These are phyloP conservation scores for Rhizopus delemar DNA, from an alignment of 371 early-diverging fungal species.

Conservation along the genomic window DNA sequence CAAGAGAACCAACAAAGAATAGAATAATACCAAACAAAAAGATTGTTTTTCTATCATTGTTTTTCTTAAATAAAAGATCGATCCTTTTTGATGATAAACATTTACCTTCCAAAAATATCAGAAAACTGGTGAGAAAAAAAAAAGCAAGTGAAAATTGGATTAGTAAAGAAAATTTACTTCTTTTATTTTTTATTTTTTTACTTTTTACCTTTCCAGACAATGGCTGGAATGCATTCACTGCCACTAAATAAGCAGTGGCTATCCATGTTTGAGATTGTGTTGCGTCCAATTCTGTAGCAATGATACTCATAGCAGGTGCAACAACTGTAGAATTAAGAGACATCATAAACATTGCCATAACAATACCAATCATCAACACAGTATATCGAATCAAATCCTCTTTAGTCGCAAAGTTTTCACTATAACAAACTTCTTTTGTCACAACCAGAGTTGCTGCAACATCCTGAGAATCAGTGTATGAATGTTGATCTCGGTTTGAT, in stretches of 20 bases:
- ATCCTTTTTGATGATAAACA: neutral
- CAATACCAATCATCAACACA: constrained; percentile 26
- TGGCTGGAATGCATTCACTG: constrained; percentile 57
- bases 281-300: constrained; percentile 58
- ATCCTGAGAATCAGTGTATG: neutral
- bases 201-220: constrained; percentile 58
- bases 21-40: constrained; percentile 47
- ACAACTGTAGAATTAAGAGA: constrained; percentile 78
- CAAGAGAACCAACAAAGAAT: constrained; percentile 57
- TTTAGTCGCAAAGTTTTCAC: constrained; percentile 5
- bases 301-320: constrained; percentile 65
- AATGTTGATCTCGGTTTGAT: neutral
- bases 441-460: neutral
- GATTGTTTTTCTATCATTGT: constrained; percentile 50
- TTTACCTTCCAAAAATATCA: constrained; percentile 63
- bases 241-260: constrained; percentile 52
- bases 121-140: constrained; percentile 39
- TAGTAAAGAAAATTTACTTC: neutral
- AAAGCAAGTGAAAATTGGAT: neutral
- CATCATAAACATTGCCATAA: constrained; percentile 69
- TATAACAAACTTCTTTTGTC: neutral
- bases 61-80: neutral
- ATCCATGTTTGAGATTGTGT: constrained; percentile 38
- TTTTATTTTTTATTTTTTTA: no score
- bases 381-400: constrained; percentile 2